Percentiles rank a stretch among this genome's conserved stretches.
These are phyloP conservation scores for Psilocybe tampanensis DNA, from an alignment of 768 basidiomycete genomes.

Conservation along the genomic window DNA sequence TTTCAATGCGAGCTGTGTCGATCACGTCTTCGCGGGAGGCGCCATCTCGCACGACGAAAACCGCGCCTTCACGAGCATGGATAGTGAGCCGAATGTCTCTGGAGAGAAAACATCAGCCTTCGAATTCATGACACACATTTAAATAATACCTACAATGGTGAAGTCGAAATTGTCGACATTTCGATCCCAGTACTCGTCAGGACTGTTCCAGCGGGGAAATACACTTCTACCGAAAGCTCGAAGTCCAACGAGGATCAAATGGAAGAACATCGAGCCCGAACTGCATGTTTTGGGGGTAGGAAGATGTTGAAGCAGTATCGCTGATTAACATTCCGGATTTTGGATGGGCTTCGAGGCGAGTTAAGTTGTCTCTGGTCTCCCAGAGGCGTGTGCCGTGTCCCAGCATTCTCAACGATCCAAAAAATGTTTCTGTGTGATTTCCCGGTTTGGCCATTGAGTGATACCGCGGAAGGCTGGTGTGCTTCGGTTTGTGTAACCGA, in stretches of 20 bases:
- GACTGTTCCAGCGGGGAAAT: not conserved
- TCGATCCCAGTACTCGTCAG: not conserved
- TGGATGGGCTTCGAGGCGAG: slow-evolving; percentile 5
- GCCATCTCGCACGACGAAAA: slow-evolving; percentile 14
- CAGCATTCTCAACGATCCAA: not conserved
- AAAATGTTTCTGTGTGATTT: not conserved
- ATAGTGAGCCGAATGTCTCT: slow-evolving; percentile 6
- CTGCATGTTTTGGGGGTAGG: not conserved
- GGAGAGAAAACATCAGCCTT: not conserved
- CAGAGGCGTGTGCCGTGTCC: slow-evolving; percentile 1
- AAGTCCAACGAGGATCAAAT: not conserved
- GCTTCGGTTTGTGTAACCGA: not conserved
- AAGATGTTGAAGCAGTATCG: slow-evolving; percentile 10
- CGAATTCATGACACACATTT: not conserved
- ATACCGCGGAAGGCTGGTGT: not conserved
- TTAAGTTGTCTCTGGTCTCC: slow-evolving; percentile 2
- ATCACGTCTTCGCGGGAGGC: slow-evolving; percentile 13
- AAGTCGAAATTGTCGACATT: not conserved
- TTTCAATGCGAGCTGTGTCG: not conserved
- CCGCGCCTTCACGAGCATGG: slow-evolving; percentile 9
- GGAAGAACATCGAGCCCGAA: not conserved
- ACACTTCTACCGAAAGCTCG: not conserved
- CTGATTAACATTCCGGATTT: slow-evolving; percentile 14
- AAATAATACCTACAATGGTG: not conserved
- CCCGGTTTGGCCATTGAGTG: not conserved